Percentiles rank a stretch among this genome's conserved stretches.
These are phyloP conservation scores for Macroventuria anomochaeta DNA, from an alignment of 2,329 filamentous ascomycete genomes.

Conservation along the genomic window DNA sequence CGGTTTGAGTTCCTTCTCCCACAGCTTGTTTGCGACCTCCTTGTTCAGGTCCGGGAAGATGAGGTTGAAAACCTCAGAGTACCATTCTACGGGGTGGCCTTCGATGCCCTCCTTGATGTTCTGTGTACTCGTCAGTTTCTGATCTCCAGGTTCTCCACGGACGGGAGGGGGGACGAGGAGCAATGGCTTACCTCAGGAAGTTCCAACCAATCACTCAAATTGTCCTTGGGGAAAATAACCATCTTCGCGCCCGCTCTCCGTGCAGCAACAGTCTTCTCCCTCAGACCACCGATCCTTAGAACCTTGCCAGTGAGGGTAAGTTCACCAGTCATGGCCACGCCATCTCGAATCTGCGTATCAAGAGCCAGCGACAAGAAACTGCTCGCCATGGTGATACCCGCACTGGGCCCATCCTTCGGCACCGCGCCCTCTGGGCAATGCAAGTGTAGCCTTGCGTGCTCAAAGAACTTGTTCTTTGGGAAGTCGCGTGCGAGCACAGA, in stretches of 20 bases:
- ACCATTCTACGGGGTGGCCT: slow-evolving; percentile 91
- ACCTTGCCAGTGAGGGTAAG: slow-evolving; percentile 97
- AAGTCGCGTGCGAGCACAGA: slow-evolving; percentile 83
- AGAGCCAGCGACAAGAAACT: slow-evolving; percentile 85
- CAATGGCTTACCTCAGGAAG: slow-evolving; percentile 79
- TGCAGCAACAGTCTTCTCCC: slow-evolving; percentile 97
- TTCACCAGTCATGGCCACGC: slow-evolving; percentile 97
- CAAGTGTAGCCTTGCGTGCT: slow-evolving; percentile 91
- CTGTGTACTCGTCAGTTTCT: slow-evolving; percentile 58
- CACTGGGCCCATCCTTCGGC: slow-evolving; percentile 80
- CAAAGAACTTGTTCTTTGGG: slow-evolving; percentile 92
- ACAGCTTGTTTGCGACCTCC: slow-evolving; percentile 72
- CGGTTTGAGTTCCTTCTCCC: slow-evolving; percentile 66
- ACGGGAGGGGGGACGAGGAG: too few relatives aligned
- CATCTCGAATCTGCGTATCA: slow-evolving; percentile 77
- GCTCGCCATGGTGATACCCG: slow-evolving; percentile 98
- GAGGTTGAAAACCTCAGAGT: slow-evolving; percentile 88
- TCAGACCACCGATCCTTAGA: slow-evolving; percentile 86
- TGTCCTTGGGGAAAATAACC: slow-evolving; percentile 94
- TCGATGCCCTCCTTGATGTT: slow-evolving; percentile 98
- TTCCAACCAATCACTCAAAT: slow-evolving; percentile 96
- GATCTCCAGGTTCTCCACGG: too few relatives aligned
- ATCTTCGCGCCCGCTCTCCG: slow-evolving; percentile 89
- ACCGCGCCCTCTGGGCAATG: slow-evolving; percentile 97
- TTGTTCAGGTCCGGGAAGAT: slow-evolving; percentile 84